Conservation (phyloP, 257 asterid species). For the Penstemon barbatus region DNA sequence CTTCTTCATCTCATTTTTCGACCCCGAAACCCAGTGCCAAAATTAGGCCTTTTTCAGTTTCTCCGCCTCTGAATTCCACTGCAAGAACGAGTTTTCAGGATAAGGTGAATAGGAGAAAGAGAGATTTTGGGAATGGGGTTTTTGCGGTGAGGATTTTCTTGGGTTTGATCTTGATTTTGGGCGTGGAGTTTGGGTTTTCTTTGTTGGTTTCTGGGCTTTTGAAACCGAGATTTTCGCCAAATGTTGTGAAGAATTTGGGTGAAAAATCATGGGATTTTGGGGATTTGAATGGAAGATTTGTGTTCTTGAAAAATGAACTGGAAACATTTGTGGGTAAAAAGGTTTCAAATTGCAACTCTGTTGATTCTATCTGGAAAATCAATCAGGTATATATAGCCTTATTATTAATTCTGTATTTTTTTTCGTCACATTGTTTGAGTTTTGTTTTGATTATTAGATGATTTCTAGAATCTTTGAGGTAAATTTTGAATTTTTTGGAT, state of each 20-base stretch:
- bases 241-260: slow-evolving; percentile 48
- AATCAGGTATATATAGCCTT: slow-evolving; percentile 45
- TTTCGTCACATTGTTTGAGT: neutral
- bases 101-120: slow-evolving; percentile 41
- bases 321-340: slow-evolving; percentile 31
- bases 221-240: slow-evolving; percentile 38
- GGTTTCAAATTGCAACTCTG: slow-evolving; percentile 44
- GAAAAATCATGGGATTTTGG: slow-evolving; percentile 42
- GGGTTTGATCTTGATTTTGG: slow-evolving; percentile 38
- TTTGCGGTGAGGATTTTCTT: slow-evolving; percentile 38
- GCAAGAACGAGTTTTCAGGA: slow-evolving; percentile 29
- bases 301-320: slow-evolving; percentile 57
- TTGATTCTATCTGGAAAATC: slow-evolving; percentile 61
- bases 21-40: slow-evolving; percentile 43
- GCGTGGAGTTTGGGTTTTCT: slow-evolving; percentile 52
- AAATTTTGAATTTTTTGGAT: neutral
- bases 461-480: neutral
- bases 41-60: slow-evolving; percentile 12
- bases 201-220: slow-evolving; percentile 46
- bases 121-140: slow-evolving; percentile 34
- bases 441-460: neutral
- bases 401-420: neutral
- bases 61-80: slow-evolving; percentile 39
- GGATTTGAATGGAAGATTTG: slow-evolving; percentile 42
- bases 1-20: slow-evolving; percentile 35